Conservation (phyloP, 352 stramenopile genomes). For the Saprolegnia parasitica region DNA sequence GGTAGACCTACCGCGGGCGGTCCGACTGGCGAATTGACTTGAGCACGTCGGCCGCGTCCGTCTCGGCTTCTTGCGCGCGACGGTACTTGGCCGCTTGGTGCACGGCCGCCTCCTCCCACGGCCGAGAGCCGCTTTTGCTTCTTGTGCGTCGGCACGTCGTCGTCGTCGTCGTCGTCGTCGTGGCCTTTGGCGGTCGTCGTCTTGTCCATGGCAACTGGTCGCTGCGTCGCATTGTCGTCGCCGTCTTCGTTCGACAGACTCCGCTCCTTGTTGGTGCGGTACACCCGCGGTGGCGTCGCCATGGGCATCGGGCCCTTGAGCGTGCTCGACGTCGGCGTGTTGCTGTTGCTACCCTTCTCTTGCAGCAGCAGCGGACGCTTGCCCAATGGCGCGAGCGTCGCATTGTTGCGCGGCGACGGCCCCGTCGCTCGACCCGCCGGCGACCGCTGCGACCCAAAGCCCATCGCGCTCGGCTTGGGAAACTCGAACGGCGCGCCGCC, state of each 20-base stretch:
- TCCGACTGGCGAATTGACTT: constrained; percentile 19
- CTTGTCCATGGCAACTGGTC: neutral
- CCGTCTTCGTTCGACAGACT: constrained; percentile 21
- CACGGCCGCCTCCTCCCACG: neutral
- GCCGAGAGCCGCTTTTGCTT: neutral
- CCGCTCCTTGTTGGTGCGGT: neutral
- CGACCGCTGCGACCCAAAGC: neutral
- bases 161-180: constrained; percentile 1
- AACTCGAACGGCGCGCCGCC: constrained; percentile 6
- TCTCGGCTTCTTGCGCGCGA: neutral
- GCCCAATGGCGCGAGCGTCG: neutral
- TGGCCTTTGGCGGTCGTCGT: constrained; percentile 17
- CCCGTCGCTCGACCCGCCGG: no score
- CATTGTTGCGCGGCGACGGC: neutral
- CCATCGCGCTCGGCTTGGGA: constrained; percentile 1
- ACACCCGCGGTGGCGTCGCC: neutral
- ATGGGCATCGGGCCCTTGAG: constrained; percentile 18
- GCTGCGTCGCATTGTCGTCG: neutral
- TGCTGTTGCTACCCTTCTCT: neutral
- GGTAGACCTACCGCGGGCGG: constrained; percentile 5
- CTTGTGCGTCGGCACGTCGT: neutral
- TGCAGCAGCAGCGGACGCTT: neutral
- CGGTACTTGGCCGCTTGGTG: neutral
- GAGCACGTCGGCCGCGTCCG: constrained; percentile 18
- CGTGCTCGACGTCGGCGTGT: neutral